These are phyloP conservation scores for Exserohilum rostratum DNA, from an alignment of 2,329 filamentous ascomycete genomes.

Conservation along the genomic window DNA sequence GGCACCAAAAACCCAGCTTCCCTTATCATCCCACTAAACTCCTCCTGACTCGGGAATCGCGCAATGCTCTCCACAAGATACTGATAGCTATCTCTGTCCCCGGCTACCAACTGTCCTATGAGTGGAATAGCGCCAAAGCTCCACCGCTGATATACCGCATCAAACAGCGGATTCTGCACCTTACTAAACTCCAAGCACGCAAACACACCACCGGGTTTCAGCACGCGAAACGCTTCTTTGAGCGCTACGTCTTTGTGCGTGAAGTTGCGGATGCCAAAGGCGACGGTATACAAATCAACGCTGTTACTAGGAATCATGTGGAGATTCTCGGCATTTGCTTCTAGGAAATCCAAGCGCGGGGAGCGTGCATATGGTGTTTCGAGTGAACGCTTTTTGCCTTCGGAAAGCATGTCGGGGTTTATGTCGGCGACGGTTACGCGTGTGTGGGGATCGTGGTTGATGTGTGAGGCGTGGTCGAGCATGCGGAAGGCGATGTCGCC, in stretches of 20 bases:
- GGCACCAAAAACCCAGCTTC: conserved; percentile 86
- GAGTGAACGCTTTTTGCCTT: conserved; percentile 79
- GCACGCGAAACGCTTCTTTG: conserved; percentile 80
- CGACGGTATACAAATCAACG: conserved; percentile 96
- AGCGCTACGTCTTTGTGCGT: conserved; percentile 86
- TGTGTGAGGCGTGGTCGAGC: conserved; percentile 81
- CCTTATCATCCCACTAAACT: conserved; percentile 82
- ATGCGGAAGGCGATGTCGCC: conserved; percentile 98
- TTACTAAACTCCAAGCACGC: conserved; percentile 96
- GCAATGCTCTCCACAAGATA: conserved; percentile 99
- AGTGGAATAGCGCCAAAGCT: conserved; percentile 92
- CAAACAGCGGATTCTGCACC: conserved; percentile 77
- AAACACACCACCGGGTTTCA: conserved; percentile 94
- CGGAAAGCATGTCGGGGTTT: conserved; percentile 91
- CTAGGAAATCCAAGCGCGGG: conserved; percentile 71
- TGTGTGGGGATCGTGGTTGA: conserved; percentile 80
- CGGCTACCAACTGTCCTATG: conserved; percentile 93
- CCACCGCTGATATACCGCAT: conserved; percentile 92
- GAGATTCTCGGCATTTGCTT: conserved; percentile 87
- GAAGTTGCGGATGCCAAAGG: conserved; percentile 97
- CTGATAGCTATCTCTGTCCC: conserved; percentile 94
- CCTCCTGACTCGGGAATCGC: conserved; percentile 82
- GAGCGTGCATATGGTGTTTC: conserved; percentile 64
- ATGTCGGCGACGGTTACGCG: conserved; percentile 94
- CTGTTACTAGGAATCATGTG: conserved; percentile 68